Percentiles rank a stretch among this genome's conserved stretches.
Evolutionary conservation across 2,329 filamentous ascomycete genomes (phyloP).

Genomic region (Neonectria sp.): DNA sequence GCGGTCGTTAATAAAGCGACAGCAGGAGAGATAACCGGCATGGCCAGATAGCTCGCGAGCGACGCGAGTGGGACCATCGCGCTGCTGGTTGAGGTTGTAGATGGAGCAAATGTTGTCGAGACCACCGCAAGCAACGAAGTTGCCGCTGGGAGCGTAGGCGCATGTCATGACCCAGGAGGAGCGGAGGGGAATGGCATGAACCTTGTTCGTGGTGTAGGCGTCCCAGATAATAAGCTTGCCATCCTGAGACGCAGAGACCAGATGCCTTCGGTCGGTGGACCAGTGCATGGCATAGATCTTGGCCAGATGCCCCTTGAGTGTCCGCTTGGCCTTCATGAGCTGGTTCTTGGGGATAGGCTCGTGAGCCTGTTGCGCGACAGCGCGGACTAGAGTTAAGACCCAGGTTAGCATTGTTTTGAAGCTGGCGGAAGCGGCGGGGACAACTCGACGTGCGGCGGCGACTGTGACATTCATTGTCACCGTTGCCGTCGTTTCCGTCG

Average conservation of each 20-base stretch:
- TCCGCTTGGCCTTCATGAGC: slow-evolving; percentile 97
- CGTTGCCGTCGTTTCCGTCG: slow-evolving; percentile 23
- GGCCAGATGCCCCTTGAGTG: slow-evolving; percentile 96
- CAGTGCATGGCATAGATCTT: slow-evolving; percentile 99
- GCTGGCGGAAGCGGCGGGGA: not conserved
- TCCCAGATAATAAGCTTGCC: slow-evolving; percentile 99
- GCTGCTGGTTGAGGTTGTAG: slow-evolving; percentile 95
- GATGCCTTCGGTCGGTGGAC: slow-evolving; percentile 97
- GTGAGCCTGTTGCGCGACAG: slow-evolving; percentile 92
- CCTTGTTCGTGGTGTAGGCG: slow-evolving; percentile 99
- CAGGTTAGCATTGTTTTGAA: slow-evolving; percentile 44
- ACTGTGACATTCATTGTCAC: not conserved
- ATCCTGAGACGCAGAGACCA: slow-evolving; percentile 98
- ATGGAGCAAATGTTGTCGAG: slow-evolving; percentile 99
- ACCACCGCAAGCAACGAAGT: slow-evolving; percentile 98
- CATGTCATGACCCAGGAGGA: slow-evolving; percentile 99
- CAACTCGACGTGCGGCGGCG: not conserved
- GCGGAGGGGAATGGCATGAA: slow-evolving; percentile 96
- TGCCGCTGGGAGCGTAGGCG: slow-evolving; percentile 97
- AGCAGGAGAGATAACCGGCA: slow-evolving; percentile 97
- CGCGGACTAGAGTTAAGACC: slow-evolving; percentile 76
- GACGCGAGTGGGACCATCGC: slow-evolving; percentile 97
- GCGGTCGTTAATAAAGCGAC: slow-evolving; percentile 98
- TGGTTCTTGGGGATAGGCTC: slow-evolving; percentile 91
- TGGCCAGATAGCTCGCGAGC: slow-evolving; percentile 96